These are phyloP conservation scores for Punica granatum DNA, from an alignment of 345 rosid species.

Conservation along the genomic window DNA sequence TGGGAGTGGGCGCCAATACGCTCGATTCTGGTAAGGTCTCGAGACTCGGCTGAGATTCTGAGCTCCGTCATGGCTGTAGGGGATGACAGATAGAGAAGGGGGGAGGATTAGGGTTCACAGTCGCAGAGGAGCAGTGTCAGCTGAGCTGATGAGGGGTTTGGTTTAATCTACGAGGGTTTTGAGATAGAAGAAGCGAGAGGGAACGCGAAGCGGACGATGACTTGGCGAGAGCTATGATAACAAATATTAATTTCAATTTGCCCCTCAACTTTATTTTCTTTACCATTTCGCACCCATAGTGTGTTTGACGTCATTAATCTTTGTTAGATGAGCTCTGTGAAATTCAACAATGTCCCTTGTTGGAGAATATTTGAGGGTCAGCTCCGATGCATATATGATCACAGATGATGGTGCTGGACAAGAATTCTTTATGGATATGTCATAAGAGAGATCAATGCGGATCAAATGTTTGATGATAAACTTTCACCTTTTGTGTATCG, in stretches of 20 bases:
- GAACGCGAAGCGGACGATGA: no score
- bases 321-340: no score
- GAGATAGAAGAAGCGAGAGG: not conserved
- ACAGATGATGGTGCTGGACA: no score
- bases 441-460: no score
- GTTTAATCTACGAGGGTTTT: not conserved
- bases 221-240: no score
- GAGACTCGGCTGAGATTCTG: conserved; percentile 53
- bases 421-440: no score
- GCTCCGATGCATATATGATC: no score
- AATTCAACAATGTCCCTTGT: no score
- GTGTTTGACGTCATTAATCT: no score
- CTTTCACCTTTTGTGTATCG: no score
- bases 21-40: conserved; percentile 88
- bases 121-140: not conserved
- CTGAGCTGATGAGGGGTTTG: not conserved
- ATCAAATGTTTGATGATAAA: no score
- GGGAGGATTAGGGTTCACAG: conserved; percentile 21
- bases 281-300: not conserved
- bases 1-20: conserved; percentile 96
- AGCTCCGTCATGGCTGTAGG: conserved; percentile 55
- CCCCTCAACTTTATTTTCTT: not conserved
- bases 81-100: not conserved
- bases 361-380: no score
- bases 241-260: not conserved